phyloP scores from a whole-genome alignment of 2,329 filamentous ascomycete genomes.

The Camillea tinctor region DNA sequence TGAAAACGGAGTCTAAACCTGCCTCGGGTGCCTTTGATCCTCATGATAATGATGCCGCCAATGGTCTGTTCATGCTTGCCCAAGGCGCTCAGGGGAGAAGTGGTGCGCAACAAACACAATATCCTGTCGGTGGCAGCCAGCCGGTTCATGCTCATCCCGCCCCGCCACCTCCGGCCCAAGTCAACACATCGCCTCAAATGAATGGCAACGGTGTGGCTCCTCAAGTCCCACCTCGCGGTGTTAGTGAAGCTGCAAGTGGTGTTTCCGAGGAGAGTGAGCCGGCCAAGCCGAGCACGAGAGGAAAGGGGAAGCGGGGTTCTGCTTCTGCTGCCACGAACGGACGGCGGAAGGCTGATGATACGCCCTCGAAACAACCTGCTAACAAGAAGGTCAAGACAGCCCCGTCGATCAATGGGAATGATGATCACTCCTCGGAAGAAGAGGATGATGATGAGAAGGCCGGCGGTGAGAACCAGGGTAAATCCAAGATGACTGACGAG shows the following conservation, averaged over 20 bases:
- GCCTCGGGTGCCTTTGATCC: conserved; percentile 72
- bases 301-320: conserved; percentile 64
- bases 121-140: conserved; percentile 45
- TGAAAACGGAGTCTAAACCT: conserved; percentile 51
- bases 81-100: conserved; percentile 58
- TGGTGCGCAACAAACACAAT: conserved; percentile 53
- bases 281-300: conserved; percentile 62
- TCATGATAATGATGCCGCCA: conserved; percentile 93
- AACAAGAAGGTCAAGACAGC: conserved; percentile 69
- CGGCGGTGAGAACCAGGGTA: conserved; percentile 54
- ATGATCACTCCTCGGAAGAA: conserved; percentile 52
- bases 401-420: conserved; percentile 35
- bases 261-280: conserved; percentile 72
- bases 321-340: conserved; percentile 54
- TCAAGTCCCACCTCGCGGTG: conserved; percentile 50
- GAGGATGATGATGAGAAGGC: conserved; percentile 55
- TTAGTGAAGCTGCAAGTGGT: conserved; percentile 67
- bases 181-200: conserved; percentile 52
- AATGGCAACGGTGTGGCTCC: conserved; percentile 47
- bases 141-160: conserved; percentile 51
- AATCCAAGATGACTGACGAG: conserved; percentile 91
- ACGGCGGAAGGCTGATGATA: conserved; percentile 75
- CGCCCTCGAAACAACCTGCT: conserved; percentile 59
- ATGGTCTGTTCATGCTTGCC: conserved; percentile 88
- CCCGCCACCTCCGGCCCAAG: conserved; percentile 33